Base-by-base conservation (phyloP, 225 moss, liverwort and hornwort genomes). In the Thuidium tamariscinum region DNA sequence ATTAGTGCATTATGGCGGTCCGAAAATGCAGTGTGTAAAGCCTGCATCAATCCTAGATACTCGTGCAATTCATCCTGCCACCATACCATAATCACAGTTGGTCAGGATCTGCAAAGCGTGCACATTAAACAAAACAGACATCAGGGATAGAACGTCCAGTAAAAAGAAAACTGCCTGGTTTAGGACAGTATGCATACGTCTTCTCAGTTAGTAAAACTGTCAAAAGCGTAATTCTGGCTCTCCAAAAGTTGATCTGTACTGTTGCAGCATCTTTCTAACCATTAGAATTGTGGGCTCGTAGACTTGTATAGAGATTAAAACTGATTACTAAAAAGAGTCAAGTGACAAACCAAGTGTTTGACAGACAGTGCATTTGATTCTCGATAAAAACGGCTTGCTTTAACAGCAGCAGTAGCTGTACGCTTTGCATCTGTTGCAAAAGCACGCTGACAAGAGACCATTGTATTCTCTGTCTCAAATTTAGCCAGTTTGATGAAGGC, bases 11-110 rank as follows among this genome's bases (percentile, higher is more conserved):
- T 96, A 20, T 93, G 89, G 63, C 97, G 97, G 83, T 99, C 98
- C 41, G 91, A 65, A 81, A 94, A 96, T 62, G 97, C 94, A 80
- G 93, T 88, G 83, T 97, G 96, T 84, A 99, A 84, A 56, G 97
- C 95, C 91, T 99, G 97, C 98, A 99, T 99, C 51, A 99, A 92
- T 34, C 96, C 97, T 67, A 99, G 89, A 91, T 99, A 97, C 90
- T 97, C 98, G 78, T 99, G 98, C 93, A 99, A 89, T 89, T 99
- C 97, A 82, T 99, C 96, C 97, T 98, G 96, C 84, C 87, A 88
- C 60, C 64, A 87, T 29, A n/a, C 25, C 84, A 74, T n/a, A 74
- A 62, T 84, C 46, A 61, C 34, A 72, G 19, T 55, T 67, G 55
- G 34, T 69, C 36, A 77, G 48, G 32, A 48, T 70, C 62, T 46